These are phyloP conservation scores for Silene vulgaris DNA, from an alignment of 179 eudicot species.

Conservation along the genomic window DNA sequence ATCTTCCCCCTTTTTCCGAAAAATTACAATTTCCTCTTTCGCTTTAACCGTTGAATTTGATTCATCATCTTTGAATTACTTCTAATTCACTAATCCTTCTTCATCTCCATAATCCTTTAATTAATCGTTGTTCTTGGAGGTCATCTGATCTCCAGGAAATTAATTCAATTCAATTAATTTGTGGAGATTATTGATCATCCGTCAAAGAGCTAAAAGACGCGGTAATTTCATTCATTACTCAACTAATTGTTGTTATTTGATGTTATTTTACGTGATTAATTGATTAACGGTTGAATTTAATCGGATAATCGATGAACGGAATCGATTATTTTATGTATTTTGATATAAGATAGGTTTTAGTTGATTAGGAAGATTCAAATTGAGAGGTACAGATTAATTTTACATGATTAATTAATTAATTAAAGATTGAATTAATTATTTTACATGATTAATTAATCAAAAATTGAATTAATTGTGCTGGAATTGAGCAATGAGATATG, in stretches of 20 bases:
- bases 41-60: background rate
- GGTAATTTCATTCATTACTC: background rate
- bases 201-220: too few species aligned
- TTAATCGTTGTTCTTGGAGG: background rate
- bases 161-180: background rate
- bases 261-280: background rate
- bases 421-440: too few species aligned
- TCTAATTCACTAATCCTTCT: background rate
- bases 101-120: background rate
- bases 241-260: background rate
- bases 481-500: background rate
- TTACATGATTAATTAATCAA: too few species aligned
- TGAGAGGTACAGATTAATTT: too few species aligned
- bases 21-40: background rate
- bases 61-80: background rate
- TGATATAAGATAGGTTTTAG: background rate
- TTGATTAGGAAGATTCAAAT: background rate
- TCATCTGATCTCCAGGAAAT: slow-evolving; percentile 3
- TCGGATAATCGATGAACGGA: background rate
- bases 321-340: background rate
- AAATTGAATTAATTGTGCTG: background rate
- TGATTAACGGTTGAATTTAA: background rate
- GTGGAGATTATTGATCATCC: background rate
- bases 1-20: background rate
- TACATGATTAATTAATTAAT: too few species aligned